Percentiles rank a stretch among this genome's conserved stretches.
Evolutionary conservation across 139 green algal genomes (phyloP).

Genomic region (Chlorella sorokiniana): DNA sequence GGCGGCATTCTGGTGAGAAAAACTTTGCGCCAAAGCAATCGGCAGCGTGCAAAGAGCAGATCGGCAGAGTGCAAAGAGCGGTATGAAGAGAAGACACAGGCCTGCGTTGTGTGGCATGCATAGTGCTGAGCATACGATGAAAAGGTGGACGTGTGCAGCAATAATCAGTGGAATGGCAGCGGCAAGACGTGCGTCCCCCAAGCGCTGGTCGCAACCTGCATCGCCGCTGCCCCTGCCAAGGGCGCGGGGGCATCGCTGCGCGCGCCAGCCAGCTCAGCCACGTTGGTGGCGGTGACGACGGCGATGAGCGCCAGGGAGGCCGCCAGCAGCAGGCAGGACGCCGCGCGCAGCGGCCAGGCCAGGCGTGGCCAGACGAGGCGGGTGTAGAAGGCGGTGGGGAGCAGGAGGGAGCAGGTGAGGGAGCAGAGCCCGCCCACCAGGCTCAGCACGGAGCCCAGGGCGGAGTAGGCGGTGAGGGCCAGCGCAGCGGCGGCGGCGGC

Average conservation of each 20-base stretch:
- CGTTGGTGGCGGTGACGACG: constrained; percentile 34
- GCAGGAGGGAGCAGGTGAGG: constrained; percentile 53
- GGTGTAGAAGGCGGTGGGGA: constrained; percentile 52
- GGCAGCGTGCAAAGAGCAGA: too few relatives aligned
- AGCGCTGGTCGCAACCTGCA: too few relatives aligned
- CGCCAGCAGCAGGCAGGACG: constrained; percentile 18
- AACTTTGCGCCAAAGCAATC: too few relatives aligned
- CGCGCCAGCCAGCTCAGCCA: background rate
- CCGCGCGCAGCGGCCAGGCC: background rate
- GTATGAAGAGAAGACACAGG: too few relatives aligned
- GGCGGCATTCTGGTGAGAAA: too few relatives aligned
- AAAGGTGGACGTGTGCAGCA: too few relatives aligned
- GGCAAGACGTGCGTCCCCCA: too few relatives aligned
- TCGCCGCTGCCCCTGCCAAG: background rate
- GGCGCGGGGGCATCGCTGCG: background rate
- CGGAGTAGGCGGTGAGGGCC: background rate
- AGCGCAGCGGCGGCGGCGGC: background rate
- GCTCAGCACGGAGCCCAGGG: background rate
- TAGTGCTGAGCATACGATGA: too few relatives aligned
- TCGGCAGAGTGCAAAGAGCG: too few relatives aligned
- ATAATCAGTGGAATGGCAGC: too few relatives aligned
- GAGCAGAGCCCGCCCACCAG: constrained; percentile 51
- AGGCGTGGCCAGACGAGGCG: constrained; percentile 44
- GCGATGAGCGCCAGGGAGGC: constrained; percentile 24
- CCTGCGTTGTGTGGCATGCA: too few relatives aligned